These are phyloP conservation scores for Penstemon barbatus DNA, from an alignment of 257 asterid genomes.

Conservation along the genomic window DNA sequence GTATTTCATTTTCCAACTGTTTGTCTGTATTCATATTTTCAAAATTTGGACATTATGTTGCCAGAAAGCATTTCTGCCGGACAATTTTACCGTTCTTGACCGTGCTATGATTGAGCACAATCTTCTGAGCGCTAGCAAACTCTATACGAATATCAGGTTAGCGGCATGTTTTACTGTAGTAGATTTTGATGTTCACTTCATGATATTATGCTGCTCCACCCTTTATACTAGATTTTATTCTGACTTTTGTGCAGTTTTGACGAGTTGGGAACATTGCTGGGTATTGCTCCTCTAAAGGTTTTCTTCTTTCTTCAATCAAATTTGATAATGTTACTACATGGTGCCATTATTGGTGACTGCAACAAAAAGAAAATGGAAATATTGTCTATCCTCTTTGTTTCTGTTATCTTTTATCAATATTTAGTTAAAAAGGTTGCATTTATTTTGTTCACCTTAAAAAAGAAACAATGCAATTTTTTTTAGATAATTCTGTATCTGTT, in stretches of 20 bases:
- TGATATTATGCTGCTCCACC: slow-evolving; percentile 18
- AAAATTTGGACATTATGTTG: not conserved
- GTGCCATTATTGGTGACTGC: slow-evolving; percentile 11
- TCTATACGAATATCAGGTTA: slow-evolving; percentile 91
- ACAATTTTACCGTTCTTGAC: slow-evolving; percentile 92
- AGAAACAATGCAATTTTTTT: not conserved
- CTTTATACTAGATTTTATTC: slow-evolving; percentile 19
- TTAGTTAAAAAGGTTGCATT: slow-evolving; percentile 4
- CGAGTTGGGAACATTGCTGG: slow-evolving; percentile 93
- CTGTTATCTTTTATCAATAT: not conserved
- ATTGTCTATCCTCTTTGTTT: not conserved
- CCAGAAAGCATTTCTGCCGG: slow-evolving; percentile 90
- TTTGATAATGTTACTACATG: slow-evolving; percentile 15
- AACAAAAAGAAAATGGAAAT: slow-evolving; percentile 12
- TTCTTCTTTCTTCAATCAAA: slow-evolving; percentile 24
- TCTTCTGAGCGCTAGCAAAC: slow-evolving; percentile 96
- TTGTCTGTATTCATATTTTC: slow-evolving; percentile 10
- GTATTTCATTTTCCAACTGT: slow-evolving; percentile 20
- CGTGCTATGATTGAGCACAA: slow-evolving; percentile 99
- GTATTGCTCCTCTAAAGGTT: slow-evolving; percentile 94
- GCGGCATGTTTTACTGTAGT: slow-evolving; percentile 16
- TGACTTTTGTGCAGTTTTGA: slow-evolving; percentile 61
- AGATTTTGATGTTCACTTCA: slow-evolving; percentile 19
- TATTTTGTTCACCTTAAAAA: not conserved
- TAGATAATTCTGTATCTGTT: not conserved